phyloP scores from a whole-genome alignment of 2,329 filamentous ascomycete species.

The Xylaria polymorpha region DNA sequence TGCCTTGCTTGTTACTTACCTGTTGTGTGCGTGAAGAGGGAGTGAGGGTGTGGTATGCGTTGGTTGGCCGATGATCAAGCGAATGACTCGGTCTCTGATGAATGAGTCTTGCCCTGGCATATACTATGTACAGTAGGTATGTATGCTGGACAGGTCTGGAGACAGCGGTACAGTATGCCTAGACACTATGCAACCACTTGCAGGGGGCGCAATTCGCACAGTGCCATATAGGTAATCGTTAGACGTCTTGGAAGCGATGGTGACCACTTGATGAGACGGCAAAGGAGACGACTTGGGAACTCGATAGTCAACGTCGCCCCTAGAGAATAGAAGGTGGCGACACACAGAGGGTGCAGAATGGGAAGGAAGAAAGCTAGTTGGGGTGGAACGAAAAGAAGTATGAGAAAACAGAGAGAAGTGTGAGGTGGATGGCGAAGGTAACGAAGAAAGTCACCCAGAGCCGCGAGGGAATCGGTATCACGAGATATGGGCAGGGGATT shows the following conservation, averaged over 20 bases:
- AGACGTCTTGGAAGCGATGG: slow-evolving; percentile 7
- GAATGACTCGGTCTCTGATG: slow-evolving; percentile 48
- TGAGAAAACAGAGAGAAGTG: slow-evolving; percentile 14
- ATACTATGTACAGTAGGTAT: neutral
- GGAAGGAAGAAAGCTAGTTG: slow-evolving; percentile 23
- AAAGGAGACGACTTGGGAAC: slow-evolving; percentile 1
- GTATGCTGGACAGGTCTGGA: neutral
- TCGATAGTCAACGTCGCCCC: slow-evolving; percentile 16
- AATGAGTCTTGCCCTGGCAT: slow-evolving; percentile 28
- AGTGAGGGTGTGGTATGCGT: slow-evolving; percentile 20
- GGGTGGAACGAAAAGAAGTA: slow-evolving; percentile 20
- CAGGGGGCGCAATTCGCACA: slow-evolving; percentile 10
- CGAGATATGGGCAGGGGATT: slow-evolving; percentile 32
- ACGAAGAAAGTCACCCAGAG: slow-evolving; percentile 43
- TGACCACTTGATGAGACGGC: slow-evolving; percentile 24
- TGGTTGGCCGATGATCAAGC: slow-evolving; percentile 50
- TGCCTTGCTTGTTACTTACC: neutral
- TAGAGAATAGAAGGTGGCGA: slow-evolving; percentile 1
- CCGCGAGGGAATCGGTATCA: slow-evolving; percentile 28
- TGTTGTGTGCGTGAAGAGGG: slow-evolving; percentile 15
- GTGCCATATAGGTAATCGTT: slow-evolving; percentile 14
- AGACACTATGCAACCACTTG: slow-evolving; percentile 17
- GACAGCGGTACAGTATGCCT: too few species aligned
- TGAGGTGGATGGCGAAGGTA: slow-evolving; percentile 38
- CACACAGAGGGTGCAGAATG: slow-evolving; percentile 7